A percentile compares a stretch with the other conserved stretches of the same genome.
phyloP scores from a whole-genome alignment of 345 rosid genomes.

The Sisymbrium irio region DNA sequence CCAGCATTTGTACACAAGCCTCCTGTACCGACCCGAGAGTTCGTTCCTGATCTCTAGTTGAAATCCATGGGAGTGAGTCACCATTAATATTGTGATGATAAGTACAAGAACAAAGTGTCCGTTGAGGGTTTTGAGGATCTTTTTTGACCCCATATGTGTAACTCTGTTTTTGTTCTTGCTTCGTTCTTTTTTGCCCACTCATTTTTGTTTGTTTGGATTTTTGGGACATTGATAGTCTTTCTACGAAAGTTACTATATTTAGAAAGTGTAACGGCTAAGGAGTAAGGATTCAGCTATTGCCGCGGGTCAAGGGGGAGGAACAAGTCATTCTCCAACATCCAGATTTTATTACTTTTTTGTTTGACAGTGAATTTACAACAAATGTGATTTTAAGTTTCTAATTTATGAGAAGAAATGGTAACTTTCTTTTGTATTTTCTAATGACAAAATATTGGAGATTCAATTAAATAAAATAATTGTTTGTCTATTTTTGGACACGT shows the following conservation, averaged over 20 bases:
- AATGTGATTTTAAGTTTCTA: background rate
- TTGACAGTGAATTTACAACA: background rate
- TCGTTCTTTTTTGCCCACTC: constrained; percentile 1
- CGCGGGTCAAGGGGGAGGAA: constrained; percentile 15
- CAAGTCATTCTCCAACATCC: constrained; percentile 12
- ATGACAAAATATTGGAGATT: background rate
- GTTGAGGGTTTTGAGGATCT: constrained; percentile 10
- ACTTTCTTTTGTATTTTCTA: background rate
- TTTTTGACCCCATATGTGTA: constrained; percentile 19
- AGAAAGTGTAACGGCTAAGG: constrained; percentile 15
- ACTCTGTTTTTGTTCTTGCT: constrained; percentile 3
- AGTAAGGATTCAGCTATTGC: constrained; percentile 1
- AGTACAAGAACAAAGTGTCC: constrained; percentile 17
- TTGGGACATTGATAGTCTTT: constrained; percentile 14
- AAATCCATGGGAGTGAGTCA: constrained; percentile 39
- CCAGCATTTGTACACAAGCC: constrained; percentile 36
- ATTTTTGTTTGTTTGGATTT: background rate
- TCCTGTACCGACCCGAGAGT: constrained; percentile 26
- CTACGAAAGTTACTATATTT: constrained; percentile 17
- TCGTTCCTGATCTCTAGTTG: constrained; percentile 30
- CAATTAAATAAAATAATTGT: background rate
- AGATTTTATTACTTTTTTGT: background rate
- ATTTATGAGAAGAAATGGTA: background rate
- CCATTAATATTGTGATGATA: constrained; percentile 23
- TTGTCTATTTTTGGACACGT: too few relatives aligned